phyloP scores from a whole-genome alignment of 371 early-diverging fungal species.

The Saksenaea vasiformis region DNA sequence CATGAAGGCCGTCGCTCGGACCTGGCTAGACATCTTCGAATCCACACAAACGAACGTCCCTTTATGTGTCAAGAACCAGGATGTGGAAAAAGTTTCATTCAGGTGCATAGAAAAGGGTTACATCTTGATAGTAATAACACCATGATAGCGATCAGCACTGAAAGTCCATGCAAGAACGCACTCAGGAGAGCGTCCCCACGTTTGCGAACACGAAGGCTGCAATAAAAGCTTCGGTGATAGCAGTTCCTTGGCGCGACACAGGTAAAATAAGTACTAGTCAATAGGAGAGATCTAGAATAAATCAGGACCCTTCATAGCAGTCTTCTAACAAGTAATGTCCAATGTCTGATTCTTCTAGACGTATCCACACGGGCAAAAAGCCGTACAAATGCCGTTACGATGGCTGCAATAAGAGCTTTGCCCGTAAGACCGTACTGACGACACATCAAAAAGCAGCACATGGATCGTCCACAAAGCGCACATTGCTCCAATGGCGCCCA shows the following conservation, averaged over 20 bases:
- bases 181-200: conserved; percentile 78
- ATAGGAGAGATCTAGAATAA: no score
- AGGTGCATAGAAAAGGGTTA: conserved; percentile 27
- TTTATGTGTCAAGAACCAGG: conserved; percentile 64
- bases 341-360: conserved; percentile 10
- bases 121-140: not conserved
- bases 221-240: conserved; percentile 66
- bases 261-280: conserved; percentile 25
- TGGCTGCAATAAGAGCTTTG: conserved; percentile 61
- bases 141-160: conserved; percentile 67
- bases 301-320: not conserved
- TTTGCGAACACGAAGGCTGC: conserved; percentile 66
- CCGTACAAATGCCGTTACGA: conserved; percentile 60
- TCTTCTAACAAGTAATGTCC: not conserved
- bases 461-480: conserved; percentile 17
- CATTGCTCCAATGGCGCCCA: conserved; percentile 34
- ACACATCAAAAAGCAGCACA: conserved; percentile 47
- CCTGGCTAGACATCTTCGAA: conserved; percentile 76
- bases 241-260: conserved; percentile 53
- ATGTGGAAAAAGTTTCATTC: conserved; percentile 81
- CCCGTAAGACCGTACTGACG: conserved; percentile 62
- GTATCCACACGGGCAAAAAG: conserved; percentile 68
- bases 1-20: conserved; percentile 61
- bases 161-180: conserved; percentile 79
- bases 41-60: conserved; percentile 78